These are phyloP conservation scores for Talaromyces funiculosus DNA, from an alignment of 2,329 filamentous ascomycete genomes.

Conservation along the genomic window DNA sequence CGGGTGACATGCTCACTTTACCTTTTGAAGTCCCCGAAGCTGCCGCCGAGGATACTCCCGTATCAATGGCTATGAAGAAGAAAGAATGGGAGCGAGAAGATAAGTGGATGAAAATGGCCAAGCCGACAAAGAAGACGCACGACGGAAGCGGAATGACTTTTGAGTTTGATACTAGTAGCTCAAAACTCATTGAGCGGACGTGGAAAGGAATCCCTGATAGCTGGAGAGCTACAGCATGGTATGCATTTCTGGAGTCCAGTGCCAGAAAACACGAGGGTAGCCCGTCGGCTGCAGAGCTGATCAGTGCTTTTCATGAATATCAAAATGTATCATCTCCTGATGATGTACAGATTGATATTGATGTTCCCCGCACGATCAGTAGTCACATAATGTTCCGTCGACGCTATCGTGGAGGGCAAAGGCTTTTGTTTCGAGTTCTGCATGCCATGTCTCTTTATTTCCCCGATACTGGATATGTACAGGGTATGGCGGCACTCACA, in stretches of 20 bases:
- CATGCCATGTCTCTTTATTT: constrained; percentile 90
- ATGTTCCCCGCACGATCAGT: constrained; percentile 91
- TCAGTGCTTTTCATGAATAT: constrained; percentile 65
- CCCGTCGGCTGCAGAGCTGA: constrained; percentile 64
- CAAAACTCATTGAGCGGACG: constrained; percentile 83
- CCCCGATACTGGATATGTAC: constrained; percentile 87
- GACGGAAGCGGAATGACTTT: constrained; percentile 59
- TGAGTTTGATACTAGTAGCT: constrained; percentile 74
- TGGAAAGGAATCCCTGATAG: constrained; percentile 98
- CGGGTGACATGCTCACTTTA: constrained; percentile 59
- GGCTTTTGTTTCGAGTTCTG: constrained; percentile 84
- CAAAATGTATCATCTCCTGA: constrained; percentile 73
- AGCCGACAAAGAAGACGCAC: constrained; percentile 38
- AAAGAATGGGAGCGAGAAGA: constrained; percentile 59
- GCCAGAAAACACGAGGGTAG: constrained; percentile 60
- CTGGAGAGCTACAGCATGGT: constrained; percentile 92
- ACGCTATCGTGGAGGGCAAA: constrained; percentile 85
- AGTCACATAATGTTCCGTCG: constrained; percentile 95
- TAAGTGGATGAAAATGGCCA: constrained; percentile 65
- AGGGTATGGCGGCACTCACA: constrained; percentile 92
- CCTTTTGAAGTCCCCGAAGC: constrained; percentile 46
- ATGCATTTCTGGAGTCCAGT: constrained; percentile 77
- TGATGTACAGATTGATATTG: constrained; percentile 93
- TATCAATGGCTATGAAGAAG: constrained; percentile 46
- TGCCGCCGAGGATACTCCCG: constrained; percentile 43